Evolutionary conservation across 805 yeast genomes (phyloP).

Genomic region (Suhomyces xylopsoci): DNA sequence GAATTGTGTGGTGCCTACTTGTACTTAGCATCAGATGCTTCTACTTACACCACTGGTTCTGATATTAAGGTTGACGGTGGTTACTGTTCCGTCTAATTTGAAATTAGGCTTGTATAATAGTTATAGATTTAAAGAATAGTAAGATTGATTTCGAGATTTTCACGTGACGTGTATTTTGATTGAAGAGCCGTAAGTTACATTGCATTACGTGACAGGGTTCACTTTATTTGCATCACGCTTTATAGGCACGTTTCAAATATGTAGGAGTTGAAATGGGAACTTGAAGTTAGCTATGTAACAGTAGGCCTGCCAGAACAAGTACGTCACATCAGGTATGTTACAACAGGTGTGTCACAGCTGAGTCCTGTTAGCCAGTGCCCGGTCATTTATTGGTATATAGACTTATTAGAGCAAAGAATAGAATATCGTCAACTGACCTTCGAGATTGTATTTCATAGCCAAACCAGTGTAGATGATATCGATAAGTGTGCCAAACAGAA

Average conservation of each 20-base stretch:
- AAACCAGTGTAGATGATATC: not conserved
- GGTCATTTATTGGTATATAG: not conserved
- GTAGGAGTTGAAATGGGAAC: not conserved
- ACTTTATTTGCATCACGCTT: not conserved
- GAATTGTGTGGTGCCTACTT: constrained; percentile 80
- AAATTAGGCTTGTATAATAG: not conserved
- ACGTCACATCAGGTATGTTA: not conserved
- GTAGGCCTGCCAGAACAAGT: not conserved
- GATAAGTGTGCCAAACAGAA: no score
- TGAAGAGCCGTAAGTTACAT: not conserved
- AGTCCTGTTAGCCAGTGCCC: not conserved
- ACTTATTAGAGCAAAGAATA: not conserved
- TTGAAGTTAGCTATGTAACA: not conserved
- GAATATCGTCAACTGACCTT: not conserved
- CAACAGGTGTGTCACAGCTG: not conserved
- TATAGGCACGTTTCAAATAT: not conserved
- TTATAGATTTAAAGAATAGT: not conserved
- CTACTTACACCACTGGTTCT: constrained; percentile 75
- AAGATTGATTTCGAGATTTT: not conserved
- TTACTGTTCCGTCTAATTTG: constrained; percentile 47
- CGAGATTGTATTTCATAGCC: not conserved
- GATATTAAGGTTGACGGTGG: constrained; percentile 83
- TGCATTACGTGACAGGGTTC: not conserved
- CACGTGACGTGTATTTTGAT: not conserved
- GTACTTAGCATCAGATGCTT: constrained; percentile 77